Evolutionary conservation across 805 yeast species (phyloP), one percentile per base, ranked within the genome.

Genomic region (Lipomyces chichibuensis): DNA sequence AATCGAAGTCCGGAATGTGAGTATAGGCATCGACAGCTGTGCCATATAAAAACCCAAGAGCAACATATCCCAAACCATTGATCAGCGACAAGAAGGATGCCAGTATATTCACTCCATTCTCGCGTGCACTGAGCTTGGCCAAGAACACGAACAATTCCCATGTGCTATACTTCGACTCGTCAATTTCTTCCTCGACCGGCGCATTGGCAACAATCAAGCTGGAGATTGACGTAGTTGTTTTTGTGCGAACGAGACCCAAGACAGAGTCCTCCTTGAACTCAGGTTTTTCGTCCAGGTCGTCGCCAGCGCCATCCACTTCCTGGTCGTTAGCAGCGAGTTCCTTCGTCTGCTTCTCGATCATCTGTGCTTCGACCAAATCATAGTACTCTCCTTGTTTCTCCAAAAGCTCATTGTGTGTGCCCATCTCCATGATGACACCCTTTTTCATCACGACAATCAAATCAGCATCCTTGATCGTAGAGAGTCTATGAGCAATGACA

Each of bases 401-500:
- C n/a, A 75, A 27, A 35, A 80, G 70, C 49, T 74, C 76, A n/a
- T 73, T 72, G 63, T 78, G 81, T 7, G 71, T 71, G 11, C 82
- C 82, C 54, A 73, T 75, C 69, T 80, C 82, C n/a, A 75, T 83
- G 66, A 83, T 84, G 63, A 80, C 83, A 4, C 85, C 82, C 33
- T 76, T 75, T 3, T 71, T 63, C 64, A 84, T 75, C 11, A 84
- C 86, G 57, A 84, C 78, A 2, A 84, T 78, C 59, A 84, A 69
- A 56, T 82, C 83, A 69, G 86, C 84, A 66, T 83, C 83, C 66
- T 77, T 78, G 56, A 84, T 84, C 1, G 87, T 84, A 0, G 84
- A 80, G 63, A 84, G 75, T 63, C 87, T 73, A 71, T 84, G 86
- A n/a, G 87, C 87, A 71, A 84, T 84, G 67, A 81, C 81, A 58